Evolutionary conservation across 2,329 filamentous ascomycete genomes (phyloP).

Genomic region (Aspergillus sp.): DNA sequence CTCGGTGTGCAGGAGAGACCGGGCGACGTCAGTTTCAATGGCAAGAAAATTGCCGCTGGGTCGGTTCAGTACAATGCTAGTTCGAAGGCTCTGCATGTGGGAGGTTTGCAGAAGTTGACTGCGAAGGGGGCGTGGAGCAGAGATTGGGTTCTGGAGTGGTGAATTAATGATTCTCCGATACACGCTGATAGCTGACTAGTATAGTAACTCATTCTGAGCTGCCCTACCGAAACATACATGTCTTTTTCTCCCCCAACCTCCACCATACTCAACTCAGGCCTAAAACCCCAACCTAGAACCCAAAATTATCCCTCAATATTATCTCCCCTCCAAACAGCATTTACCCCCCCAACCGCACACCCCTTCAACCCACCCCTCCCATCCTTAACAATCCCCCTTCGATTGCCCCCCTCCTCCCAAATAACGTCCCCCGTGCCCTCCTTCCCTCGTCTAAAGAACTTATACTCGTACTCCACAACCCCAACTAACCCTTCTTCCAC

Average conservation of each 20-base stretch:
- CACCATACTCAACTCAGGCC: too few relatives aligned
- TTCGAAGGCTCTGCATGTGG: constrained; percentile 52
- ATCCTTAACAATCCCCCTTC: neutral
- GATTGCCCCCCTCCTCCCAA: neutral
- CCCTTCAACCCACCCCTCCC: too few relatives aligned
- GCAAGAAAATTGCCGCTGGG: constrained; percentile 38
- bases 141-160: constrained; percentile 61
- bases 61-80: constrained; percentile 52
- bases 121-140: constrained; percentile 56
- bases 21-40: constrained; percentile 54
- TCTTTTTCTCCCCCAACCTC: too few relatives aligned
- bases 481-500: constrained; percentile 50
- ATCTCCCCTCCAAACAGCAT: neutral
- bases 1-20: constrained; percentile 53
- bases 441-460: constrained; percentile 54
- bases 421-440: neutral
- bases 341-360: neutral
- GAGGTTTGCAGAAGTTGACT: constrained; percentile 51
- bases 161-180: neutral
- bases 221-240: too few relatives aligned
- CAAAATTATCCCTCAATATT: neutral
- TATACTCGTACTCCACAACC: constrained; percentile 62
- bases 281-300: neutral
- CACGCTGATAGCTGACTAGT: neutral
- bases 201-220: too few relatives aligned